phyloP scores from a whole-genome alignment of 2,329 filamentous ascomycete genomes.

The Truncatella angustata region DNA sequence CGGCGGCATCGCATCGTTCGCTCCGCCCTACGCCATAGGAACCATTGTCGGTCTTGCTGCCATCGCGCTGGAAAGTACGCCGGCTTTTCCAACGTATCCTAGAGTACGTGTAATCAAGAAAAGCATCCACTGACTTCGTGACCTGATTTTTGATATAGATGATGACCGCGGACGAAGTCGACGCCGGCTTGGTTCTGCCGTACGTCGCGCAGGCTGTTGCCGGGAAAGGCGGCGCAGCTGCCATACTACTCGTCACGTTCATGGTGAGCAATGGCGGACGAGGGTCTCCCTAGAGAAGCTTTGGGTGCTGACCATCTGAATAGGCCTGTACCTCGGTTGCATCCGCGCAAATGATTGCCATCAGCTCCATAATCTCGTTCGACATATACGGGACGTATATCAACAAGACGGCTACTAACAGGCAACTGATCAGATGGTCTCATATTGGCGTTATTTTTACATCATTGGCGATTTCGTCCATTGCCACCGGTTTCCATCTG shows the following conservation, averaged over 20 bases:
- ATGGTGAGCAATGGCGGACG: slow-evolving; percentile 53
- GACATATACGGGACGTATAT: slow-evolving; percentile 52
- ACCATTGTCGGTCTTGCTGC: slow-evolving; percentile 49
- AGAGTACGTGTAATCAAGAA: slow-evolving; percentile 26
- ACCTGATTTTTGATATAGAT: slow-evolving; percentile 19
- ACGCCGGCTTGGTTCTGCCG: slow-evolving; percentile 66
- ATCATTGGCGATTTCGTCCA: neutral
- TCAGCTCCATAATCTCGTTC: slow-evolving; percentile 52
- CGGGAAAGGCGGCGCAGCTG: slow-evolving; percentile 68
- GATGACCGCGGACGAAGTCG: slow-evolving; percentile 60
- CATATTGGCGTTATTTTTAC: neutral
- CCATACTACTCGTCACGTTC: slow-evolving; percentile 67
- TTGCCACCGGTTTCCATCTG: neutral
- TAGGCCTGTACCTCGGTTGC: slow-evolving; percentile 54
- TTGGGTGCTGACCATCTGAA: neutral
- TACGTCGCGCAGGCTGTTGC: slow-evolving; percentile 68
- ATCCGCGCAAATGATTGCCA: slow-evolving; percentile 51
- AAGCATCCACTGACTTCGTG: no score
- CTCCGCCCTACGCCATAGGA: slow-evolving; percentile 52
- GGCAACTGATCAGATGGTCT: neutral
- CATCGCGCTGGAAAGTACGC: slow-evolving; percentile 39
- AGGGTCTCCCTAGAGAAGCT: no score
- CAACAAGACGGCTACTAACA: slow-evolving; percentile 27
- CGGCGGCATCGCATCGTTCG: slow-evolving; percentile 52
- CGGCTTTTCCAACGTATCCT: slow-evolving; percentile 54